A percentile compares a stretch with the other conserved stretches of the same genome.
Evolutionary conservation across 192 early-diverging fungal species (phyloP).

Genomic region (Phlyctochytrium planicorne): DNA sequence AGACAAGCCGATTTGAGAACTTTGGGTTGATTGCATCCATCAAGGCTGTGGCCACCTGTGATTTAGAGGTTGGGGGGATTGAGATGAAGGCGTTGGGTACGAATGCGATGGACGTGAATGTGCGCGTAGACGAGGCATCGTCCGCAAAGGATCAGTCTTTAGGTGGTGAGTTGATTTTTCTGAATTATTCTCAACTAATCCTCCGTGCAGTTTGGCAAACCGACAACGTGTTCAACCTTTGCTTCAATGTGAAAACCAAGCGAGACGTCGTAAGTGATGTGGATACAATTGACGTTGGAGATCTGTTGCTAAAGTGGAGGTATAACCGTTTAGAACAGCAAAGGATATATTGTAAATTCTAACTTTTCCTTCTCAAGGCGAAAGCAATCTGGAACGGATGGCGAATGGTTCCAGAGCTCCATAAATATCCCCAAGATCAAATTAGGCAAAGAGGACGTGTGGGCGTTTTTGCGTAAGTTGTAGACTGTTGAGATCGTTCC

Average conservation of each 20-base stretch:
- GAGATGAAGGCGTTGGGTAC: slow-evolving; percentile 27
- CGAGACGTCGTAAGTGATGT: slow-evolving; percentile 16
- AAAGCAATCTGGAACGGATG: too few species aligned
- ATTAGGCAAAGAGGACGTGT: slow-evolving; percentile 12
- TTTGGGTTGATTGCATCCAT: slow-evolving; percentile 37
- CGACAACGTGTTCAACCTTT: slow-evolving; percentile 41
- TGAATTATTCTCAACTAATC: slow-evolving; percentile 14
- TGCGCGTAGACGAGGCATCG: slow-evolving; percentile 6
- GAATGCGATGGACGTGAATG: background rate
- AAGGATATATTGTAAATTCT: background rate
- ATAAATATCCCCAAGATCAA: slow-evolving; percentile 20
- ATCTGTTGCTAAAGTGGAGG: slow-evolving; percentile 21
- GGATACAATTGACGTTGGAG: slow-evolving; percentile 5
- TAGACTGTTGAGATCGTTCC: background rate
- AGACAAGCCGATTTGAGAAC: slow-evolving; percentile 30
- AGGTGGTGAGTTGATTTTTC: slow-evolving; percentile 24
- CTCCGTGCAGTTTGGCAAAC: slow-evolving; percentile 48
- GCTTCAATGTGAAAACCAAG: slow-evolving; percentile 40
- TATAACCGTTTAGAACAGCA: background rate
- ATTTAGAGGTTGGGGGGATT: slow-evolving; percentile 47
- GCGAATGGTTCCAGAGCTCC: too few species aligned
- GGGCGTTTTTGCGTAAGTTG: slow-evolving; percentile 23
- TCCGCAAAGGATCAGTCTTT: background rate
- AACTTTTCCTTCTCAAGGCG: too few species aligned
- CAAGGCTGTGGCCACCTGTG: slow-evolving; percentile 44